Percentiles rank a stretch among this genome's conserved stretches.
phyloP scores from a whole-genome alignment of 108 stramenopile species.

The Nitzschia inconspicua region DNA sequence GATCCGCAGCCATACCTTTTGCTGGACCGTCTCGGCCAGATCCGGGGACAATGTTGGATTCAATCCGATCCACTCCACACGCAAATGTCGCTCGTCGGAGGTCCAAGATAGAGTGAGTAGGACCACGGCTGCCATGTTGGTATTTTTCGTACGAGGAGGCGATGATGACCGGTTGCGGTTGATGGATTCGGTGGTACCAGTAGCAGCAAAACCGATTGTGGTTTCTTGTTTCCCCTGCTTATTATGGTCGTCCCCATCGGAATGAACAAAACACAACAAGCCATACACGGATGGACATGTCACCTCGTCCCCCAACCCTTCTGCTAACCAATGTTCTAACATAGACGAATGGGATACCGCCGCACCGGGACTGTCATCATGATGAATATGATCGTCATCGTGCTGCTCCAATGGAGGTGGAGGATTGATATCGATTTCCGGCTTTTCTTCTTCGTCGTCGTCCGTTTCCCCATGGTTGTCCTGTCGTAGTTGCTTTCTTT shows the following conservation, averaged over 20 bases:
- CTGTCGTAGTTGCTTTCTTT: background rate
- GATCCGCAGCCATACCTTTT: conserved; percentile 36
- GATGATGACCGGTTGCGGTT: no score
- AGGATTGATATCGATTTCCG: conserved; percentile 12
- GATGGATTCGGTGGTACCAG: background rate
- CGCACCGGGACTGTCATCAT: conserved; percentile 2
- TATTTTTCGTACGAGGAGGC: background rate
- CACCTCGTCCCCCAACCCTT: conserved; percentile 45
- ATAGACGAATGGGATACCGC: conserved; percentile 6
- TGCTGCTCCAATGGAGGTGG: background rate
- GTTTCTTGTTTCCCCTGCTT: background rate
- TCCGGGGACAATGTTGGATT: background rate
- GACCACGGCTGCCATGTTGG: conserved; percentile 21
- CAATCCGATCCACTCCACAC: conserved; percentile 42
- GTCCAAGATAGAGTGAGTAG: conserved; percentile 26
- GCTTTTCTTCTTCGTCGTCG: conserved; percentile 9
- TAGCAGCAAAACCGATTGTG: background rate
- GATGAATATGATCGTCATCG: conserved; percentile 3
- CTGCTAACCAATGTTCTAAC: conserved; percentile 36
- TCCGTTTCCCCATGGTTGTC: background rate
- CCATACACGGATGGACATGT: conserved; percentile 28
- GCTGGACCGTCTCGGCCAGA: conserved; percentile 1
- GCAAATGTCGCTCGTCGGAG: conserved; percentile 7
- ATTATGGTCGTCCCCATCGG: background rate
- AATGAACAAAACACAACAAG: conserved; percentile 29